Base-by-base conservation (phyloP, 208 protist genomes). In the Wallacemonas sp. region DNA sequence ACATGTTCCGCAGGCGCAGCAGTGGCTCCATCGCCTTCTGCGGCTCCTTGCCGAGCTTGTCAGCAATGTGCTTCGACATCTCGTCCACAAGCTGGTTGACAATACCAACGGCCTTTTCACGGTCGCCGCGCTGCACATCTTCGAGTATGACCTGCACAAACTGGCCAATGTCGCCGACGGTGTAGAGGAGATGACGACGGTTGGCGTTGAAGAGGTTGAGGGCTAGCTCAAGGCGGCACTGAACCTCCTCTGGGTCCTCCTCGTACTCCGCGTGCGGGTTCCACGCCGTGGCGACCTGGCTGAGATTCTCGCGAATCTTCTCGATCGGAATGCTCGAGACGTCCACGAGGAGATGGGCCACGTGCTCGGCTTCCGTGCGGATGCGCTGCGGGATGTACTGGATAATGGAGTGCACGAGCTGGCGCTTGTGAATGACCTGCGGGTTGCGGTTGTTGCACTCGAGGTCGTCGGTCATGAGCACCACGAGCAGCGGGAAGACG, bases 401-500 rank as follows among this genome's bases (percentile, higher is more conserved):
- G 41, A 94, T 84, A 44, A 96, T 92, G 46, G 81, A 83, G 39
- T 86, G 78, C 45, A 89, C 86, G 7, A 89, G 72, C 42, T 86
- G 81, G 32, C 85, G 81, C 66, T 87, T 81, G 36, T 82, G 83
- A 18, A 52, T 48, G 41, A 65, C 33, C 31, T 64, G 72, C 11
- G 72, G 48, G 49, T 68, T 66, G 32, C 70, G 69, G 57, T 50
- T 77, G n/a, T 46, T 68, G 66, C 36, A 62, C 39, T 73, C 61
- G 36, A 57, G 74, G 57, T 87, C 86, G 67, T 91, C 87, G 1
- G 86, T 87, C 77, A 97, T 92, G 67, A 88, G 81, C 18, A 98
- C 97, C 4, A 99, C 99, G 32, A 99, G 98, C 3, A 99, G 83
- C 36, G 99, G 98, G 82, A 99, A 99, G 26, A 99, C 91, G 25